Conservation (phyloP, 352 stramenopile genomes). For the Blastocystis sp. region DNA sequence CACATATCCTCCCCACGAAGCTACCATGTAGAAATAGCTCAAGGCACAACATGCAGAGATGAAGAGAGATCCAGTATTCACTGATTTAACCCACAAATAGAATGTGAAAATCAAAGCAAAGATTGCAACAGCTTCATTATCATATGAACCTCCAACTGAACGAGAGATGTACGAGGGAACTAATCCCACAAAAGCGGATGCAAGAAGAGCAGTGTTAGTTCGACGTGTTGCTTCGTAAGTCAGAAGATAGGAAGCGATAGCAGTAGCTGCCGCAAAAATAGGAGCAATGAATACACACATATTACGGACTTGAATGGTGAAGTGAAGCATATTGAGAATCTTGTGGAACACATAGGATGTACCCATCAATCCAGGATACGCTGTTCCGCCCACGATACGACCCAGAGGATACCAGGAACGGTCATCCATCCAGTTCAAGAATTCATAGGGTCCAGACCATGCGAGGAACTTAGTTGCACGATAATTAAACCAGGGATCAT, state of each 20-base stretch:
- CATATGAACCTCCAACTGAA: constrained; percentile 89
- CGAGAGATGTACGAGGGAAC: constrained; percentile 91
- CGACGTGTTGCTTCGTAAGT: constrained; percentile 82
- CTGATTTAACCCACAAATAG: constrained; percentile 84
- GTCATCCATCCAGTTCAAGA: constrained; percentile 92
- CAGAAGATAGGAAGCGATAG: constrained; percentile 79
- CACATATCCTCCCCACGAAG: constrained; percentile 89
- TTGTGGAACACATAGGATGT: constrained; percentile 80
- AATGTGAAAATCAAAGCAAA: constrained; percentile 93
- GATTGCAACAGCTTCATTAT: constrained; percentile 94
- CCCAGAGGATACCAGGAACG: constrained; percentile 81
- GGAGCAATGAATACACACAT: constrained; percentile 80
- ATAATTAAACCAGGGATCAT: constrained; percentile 95
- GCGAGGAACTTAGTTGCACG: constrained; percentile 90
- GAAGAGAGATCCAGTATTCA: constrained; percentile 59
- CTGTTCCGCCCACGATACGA: constrained; percentile 82
- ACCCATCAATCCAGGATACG: constrained; percentile 84
- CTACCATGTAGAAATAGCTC: constrained; percentile 93
- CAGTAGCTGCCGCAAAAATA: constrained; percentile 79
- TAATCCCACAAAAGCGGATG: constrained; percentile 86
- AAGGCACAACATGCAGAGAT: constrained; percentile 73
- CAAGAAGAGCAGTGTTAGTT: constrained; percentile 76
- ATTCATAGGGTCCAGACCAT: constrained; percentile 85
- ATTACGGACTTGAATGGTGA: constrained; percentile 81
- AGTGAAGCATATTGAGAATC: constrained; percentile 79